Evolutionary conservation across 2,329 filamentous ascomycete species (phyloP).

Genomic region (Phaeosphaeriaceae sp.): DNA sequence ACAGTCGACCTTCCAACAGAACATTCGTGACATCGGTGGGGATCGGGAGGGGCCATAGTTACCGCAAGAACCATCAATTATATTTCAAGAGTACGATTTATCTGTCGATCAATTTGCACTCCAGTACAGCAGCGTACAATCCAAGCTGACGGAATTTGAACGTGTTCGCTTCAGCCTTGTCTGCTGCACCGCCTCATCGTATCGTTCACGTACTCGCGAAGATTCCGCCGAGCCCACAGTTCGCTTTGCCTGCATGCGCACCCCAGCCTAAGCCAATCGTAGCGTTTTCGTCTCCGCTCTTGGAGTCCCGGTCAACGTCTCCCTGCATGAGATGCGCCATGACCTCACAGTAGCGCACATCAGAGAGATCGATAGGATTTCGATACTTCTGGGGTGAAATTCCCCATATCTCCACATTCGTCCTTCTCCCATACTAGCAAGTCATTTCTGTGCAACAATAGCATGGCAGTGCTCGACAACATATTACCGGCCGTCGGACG

Average conservation of each 20-base stretch:
- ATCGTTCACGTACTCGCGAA: slow-evolving; percentile 11
- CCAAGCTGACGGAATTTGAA: background rate
- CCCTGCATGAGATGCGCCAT: slow-evolving; percentile 33
- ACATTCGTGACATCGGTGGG: background rate
- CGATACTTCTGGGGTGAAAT: slow-evolving; percentile 13
- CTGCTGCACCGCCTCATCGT: slow-evolving; percentile 16
- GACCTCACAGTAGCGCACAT: slow-evolving; percentile 31
- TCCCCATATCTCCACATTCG: slow-evolving; percentile 14
- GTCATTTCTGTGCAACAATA: slow-evolving; percentile 4
- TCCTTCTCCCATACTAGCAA: slow-evolving; percentile 3
- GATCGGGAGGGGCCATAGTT: background rate
- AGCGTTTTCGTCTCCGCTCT: slow-evolving; percentile 22
- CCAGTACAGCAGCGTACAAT: background rate
- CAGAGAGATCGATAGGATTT: slow-evolving; percentile 25
- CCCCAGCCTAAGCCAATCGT: slow-evolving; percentile 26
- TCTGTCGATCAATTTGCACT: background rate
- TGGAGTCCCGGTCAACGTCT: slow-evolving; percentile 32
- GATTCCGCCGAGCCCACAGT: slow-evolving; percentile 22
- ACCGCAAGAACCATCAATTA: background rate
- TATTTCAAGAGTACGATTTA: background rate
- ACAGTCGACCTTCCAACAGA: background rate
- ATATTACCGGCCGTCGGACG: slow-evolving; percentile 44
- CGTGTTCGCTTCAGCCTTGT: background rate
- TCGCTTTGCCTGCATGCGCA: slow-evolving; percentile 16
- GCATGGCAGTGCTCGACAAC: slow-evolving; percentile 45